These are phyloP conservation scores for Exserohilum rostratum DNA, from an alignment of 2,329 filamentous ascomycete species.

Conservation along the genomic window DNA sequence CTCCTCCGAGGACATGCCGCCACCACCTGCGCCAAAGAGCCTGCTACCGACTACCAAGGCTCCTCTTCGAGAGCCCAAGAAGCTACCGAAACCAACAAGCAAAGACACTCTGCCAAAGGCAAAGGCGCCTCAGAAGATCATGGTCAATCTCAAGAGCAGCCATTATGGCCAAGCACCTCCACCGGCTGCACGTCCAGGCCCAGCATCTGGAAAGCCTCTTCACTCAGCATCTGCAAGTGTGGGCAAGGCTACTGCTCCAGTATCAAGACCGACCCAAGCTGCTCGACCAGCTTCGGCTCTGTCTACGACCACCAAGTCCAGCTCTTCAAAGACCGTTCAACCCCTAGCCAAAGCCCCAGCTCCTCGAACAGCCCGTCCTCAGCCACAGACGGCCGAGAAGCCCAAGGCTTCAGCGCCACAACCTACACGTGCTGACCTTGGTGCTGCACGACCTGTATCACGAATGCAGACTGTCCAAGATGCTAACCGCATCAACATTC, in stretches of 20 bases:
- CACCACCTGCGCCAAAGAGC: conserved; percentile 63
- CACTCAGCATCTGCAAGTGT: conserved; percentile 28
- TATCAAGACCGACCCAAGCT: conserved; percentile 58
- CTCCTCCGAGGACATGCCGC: conserved; percentile 63
- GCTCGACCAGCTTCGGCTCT: conserved; percentile 40
- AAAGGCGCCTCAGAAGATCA: conserved; percentile 68
- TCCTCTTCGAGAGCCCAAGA: conserved; percentile 47
- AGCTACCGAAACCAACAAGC: conserved; percentile 64
- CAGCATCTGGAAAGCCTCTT: conserved; percentile 30
- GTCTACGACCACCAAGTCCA: conserved; percentile 31
- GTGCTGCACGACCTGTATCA: conserved; percentile 60
- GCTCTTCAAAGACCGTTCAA: conserved; percentile 28
- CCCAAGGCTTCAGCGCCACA: conserved; percentile 50
- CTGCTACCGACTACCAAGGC: conserved; percentile 53
- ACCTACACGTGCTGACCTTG: conserved; percentile 57
- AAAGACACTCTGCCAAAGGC: conserved; percentile 65
- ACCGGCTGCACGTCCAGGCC: conserved; percentile 63
- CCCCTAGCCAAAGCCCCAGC: conserved; percentile 33
- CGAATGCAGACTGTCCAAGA: conserved; percentile 69
- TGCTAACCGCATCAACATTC: conserved; percentile 55
- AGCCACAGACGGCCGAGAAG: conserved; percentile 70
- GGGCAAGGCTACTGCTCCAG: conserved; percentile 53
- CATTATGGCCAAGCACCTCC: conserved; percentile 49
- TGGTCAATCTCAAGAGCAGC: conserved; percentile 68
- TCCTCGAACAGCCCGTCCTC: conserved; percentile 40